Evolutionary conservation across 768 basidiomycete genomes (phyloP).

Genomic region (Hemileccinum impolitum): DNA sequence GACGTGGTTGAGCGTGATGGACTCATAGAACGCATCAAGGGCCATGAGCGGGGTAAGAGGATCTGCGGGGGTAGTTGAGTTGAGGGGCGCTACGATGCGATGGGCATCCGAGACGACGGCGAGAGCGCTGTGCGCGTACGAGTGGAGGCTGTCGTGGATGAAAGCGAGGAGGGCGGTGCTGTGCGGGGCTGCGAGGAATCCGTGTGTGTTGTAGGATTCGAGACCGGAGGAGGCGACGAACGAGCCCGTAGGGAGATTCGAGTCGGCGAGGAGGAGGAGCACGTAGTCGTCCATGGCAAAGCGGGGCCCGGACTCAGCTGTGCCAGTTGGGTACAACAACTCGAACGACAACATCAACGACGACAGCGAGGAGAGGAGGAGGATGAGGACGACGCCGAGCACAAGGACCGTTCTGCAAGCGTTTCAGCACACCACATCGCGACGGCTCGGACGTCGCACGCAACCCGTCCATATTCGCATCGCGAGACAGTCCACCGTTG

Average conservation of each 20-base stretch:
- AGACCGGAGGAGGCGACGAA: conserved; percentile 94
- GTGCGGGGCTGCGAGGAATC: conserved; percentile 45
- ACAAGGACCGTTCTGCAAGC: not conserved
- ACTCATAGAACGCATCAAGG: conserved; percentile 78
- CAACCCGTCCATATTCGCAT: not conserved
- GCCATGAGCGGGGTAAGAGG: conserved; percentile 42
- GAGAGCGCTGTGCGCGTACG: conserved; percentile 74
- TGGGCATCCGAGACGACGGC: conserved; percentile 80
- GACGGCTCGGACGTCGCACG: not conserved
- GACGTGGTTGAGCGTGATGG: conserved; percentile 88
- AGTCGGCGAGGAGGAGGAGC: conserved; percentile 79
- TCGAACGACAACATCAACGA: not conserved
- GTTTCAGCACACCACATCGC: not conserved
- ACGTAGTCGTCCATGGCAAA: conserved; percentile 45
- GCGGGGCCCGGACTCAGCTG: too few species aligned
- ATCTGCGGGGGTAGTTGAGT: not conserved
- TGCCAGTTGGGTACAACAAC: too few species aligned
- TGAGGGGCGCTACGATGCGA: conserved; percentile 27
- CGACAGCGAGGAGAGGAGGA: too few species aligned
- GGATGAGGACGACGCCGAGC: not conserved
- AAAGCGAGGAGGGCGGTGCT: conserved; percentile 46
- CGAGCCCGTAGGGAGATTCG: conserved; percentile 94
- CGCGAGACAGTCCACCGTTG: conserved; percentile 13
- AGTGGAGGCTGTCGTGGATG: conserved; percentile 65
- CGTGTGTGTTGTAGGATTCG: conserved; percentile 88